phyloP scores from a whole-genome alignment of 257 asterid species.

The Plantago ovata region DNA sequence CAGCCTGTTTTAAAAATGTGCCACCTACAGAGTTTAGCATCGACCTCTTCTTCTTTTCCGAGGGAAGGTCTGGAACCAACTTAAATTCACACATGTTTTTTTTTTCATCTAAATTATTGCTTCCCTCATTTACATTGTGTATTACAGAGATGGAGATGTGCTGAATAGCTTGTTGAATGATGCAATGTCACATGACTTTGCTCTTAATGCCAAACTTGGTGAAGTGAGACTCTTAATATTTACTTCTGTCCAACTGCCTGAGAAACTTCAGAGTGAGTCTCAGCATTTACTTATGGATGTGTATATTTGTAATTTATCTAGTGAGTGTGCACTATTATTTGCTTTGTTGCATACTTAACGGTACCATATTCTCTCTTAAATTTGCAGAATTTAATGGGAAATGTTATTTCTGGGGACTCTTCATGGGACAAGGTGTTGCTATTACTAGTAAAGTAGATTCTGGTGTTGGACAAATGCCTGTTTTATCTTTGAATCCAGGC shows the following conservation, averaged over 20 bases:
- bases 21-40: conserved; percentile 38
- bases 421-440: conserved; percentile 31
- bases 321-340: not conserved
- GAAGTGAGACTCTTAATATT: conserved; percentile 46
- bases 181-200: conserved; percentile 33
- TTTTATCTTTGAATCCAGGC: conserved; percentile 31
- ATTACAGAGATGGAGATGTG: conserved; percentile 41
- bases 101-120: not conserved
- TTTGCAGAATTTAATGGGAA: conserved; percentile 48
- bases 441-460: conserved; percentile 25
- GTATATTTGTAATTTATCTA: not conserved
- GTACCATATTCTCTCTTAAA: conserved; percentile 17
- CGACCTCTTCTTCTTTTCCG: conserved; percentile 36
- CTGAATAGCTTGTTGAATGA: conserved; percentile 38
- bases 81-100: not conserved
- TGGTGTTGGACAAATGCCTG: conserved; percentile 16
- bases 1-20: conserved; percentile 31
- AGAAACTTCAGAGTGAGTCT: conserved; percentile 41
- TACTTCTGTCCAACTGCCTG: conserved; percentile 46
- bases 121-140: conserved; percentile 16
- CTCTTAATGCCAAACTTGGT: conserved; percentile 38
- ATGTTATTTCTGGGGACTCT: conserved; percentile 57
- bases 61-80: conserved; percentile 31
- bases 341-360: conserved; percentile 2
- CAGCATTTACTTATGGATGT: conserved; percentile 1